Base-by-base conservation (phyloP, 352 stramenopile genomes). In the Peronospora belbahrii region DNA sequence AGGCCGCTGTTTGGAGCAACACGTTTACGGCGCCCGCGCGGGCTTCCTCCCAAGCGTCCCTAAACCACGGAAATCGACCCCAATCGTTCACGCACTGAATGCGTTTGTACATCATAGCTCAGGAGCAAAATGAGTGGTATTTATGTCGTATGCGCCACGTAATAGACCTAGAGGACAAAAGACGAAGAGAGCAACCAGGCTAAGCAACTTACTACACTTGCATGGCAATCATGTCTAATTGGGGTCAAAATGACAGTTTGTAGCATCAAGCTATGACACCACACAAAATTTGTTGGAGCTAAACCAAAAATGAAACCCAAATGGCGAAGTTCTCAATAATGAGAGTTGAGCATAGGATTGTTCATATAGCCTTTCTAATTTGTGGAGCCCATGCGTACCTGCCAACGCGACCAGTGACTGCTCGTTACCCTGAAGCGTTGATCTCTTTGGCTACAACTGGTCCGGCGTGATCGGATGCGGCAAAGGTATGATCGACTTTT, bases 401-500 rank as follows among this genome's bases (percentile, higher is more conserved):
- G 10, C 6, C 30, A 7, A 19, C 20, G 13, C 23, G 13, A 36
- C 20, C 25, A 17, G 30, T 30, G 27, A 25, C 17, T n/a, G 11
- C 24, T 28, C 24, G 24, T 24, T 15, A 50, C 32, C 25, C 14
- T 3, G 2, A 36, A 32, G 22, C 7, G 20, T 14, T 30, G 22
- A 13, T 18, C 36, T 36, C 25, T 25, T 25, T 1, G 10, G 14
- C 28, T 74, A 86, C 19, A 86, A 51, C 34, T 86, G 71, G 46
- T 95, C 83, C 2, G 88, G 87, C 15, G 68, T 86, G 42, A 97
- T 68, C 2, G 85, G 84, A 56, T 95, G 58, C 22, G 62, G 62
- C 45, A 97, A 56, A 19, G 89, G 89, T 34, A 97, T 86, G 56
- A 96, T 85, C 22, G 84, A 95, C 38, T 91, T 88, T 46, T 96